phyloP scores from a whole-genome alignment of 495 filamentous ascomycete genomes.

The Aspergillus indologenus region DNA sequence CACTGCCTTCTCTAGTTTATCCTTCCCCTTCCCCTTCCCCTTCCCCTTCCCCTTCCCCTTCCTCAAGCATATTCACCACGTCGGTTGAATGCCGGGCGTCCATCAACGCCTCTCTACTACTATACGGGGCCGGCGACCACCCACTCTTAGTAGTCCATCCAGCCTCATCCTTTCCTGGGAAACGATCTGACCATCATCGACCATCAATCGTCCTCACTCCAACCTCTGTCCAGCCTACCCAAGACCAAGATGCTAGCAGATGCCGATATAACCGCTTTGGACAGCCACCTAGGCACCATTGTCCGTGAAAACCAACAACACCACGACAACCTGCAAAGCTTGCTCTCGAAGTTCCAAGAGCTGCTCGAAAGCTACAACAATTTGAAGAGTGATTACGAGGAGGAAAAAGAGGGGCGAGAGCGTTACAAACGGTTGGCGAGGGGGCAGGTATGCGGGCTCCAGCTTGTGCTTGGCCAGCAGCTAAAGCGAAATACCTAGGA shows the following conservation, averaged over 20 bases:
- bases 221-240: slow-evolving; percentile 2
- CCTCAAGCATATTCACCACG: neutral
- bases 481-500: slow-evolving; percentile 27
- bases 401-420: slow-evolving; percentile 52
- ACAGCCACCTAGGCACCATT: slow-evolving; percentile 26
- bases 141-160: neutral
- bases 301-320: slow-evolving; percentile 31
- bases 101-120: neutral
- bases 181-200: no score
- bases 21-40: neutral
- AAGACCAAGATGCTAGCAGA: slow-evolving; percentile 33
- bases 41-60: neutral
- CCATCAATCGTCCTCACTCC: neutral
- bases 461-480: neutral
- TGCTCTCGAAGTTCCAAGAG: slow-evolving; percentile 37
- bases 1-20: neutral
- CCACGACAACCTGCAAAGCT: slow-evolving; percentile 34
- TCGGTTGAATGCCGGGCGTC: neutral
- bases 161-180: neutral
- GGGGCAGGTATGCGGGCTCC: slow-evolving; percentile 37
- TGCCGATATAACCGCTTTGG: slow-evolving; percentile 36
- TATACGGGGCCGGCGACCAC: neutral
- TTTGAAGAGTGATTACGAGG: slow-evolving; percentile 56
- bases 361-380: slow-evolving; percentile 50
- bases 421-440: slow-evolving; percentile 52